Conservation (phyloP, 345 rosid species). For the Reutealis trisperma region DNA sequence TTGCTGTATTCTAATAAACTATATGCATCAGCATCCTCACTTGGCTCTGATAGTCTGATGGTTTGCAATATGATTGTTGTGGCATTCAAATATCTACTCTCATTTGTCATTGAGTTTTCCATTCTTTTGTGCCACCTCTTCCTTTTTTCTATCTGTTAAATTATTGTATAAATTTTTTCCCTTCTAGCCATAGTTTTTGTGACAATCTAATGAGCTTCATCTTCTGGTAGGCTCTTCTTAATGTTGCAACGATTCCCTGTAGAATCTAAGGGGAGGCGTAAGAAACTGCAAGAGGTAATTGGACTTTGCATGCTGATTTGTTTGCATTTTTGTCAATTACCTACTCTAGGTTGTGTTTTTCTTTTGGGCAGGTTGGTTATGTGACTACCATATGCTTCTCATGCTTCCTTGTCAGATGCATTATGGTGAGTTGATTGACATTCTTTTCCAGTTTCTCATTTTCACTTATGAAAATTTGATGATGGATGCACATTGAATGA, state of each 20-base stretch:
- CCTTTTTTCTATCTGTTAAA: no score
- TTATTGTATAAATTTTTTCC: neutral
- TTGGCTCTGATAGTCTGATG: neutral
- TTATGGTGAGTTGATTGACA: slow-evolving; percentile 61
- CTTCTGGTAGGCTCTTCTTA: slow-evolving; percentile 71
- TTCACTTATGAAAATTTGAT: neutral
- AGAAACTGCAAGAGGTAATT: slow-evolving; percentile 88
- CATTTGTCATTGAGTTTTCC: neutral
- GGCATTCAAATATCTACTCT: neutral
- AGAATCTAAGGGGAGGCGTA: slow-evolving; percentile 89
- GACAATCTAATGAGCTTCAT: neutral
- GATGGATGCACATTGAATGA: neutral
- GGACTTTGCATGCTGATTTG: neutral
- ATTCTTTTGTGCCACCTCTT: no score
- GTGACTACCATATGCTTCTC: slow-evolving; percentile 88
- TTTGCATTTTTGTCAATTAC: neutral
- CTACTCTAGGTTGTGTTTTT: slow-evolving; percentile 13
- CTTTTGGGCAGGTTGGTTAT: slow-evolving; percentile 76
- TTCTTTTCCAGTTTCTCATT: neutral
- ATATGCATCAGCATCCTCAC: neutral
- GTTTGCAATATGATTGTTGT: neutral
- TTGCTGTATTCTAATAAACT: neutral
- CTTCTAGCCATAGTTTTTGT: neutral
- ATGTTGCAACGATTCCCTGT: slow-evolving; percentile 96
- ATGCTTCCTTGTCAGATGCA: slow-evolving; percentile 85